A percentile compares a stretch with the other conserved stretches of the same genome.
Evolutionary conservation across 257 asterid genomes (phyloP).

Genomic region (Solanum pinnatisectum): DNA sequence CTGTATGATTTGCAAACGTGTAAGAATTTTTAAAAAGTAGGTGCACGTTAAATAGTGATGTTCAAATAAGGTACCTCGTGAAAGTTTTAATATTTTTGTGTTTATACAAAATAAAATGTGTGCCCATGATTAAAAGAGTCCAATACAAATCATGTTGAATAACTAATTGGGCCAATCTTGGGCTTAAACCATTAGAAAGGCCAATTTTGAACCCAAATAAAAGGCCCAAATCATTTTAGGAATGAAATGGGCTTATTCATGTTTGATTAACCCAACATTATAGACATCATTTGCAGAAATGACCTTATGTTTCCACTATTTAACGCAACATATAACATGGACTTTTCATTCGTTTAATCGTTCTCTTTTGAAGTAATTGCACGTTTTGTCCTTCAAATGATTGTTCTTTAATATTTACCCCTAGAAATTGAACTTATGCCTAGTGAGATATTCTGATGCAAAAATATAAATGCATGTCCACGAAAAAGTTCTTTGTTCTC

Average conservation of each 20-base stretch:
- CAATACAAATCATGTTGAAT: not conserved
- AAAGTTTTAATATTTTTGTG: not conserved
- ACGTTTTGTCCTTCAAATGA: not conserved
- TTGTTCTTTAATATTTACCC: not conserved
- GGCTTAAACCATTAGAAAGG: not conserved
- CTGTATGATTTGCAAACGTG: not conserved
- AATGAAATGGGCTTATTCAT: not conserved
- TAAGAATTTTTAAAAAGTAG: not conserved
- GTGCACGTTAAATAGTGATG: not conserved
- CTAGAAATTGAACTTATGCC: not conserved
- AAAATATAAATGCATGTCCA: not conserved
- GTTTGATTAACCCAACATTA: not conserved
- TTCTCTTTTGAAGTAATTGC: not conserved
- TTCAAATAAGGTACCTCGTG: not conserved
- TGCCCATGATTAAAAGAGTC: not conserved
- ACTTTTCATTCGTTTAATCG: not conserved
- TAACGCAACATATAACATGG: not conserved
- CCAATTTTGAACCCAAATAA: not conserved
- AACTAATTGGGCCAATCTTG: not conserved
- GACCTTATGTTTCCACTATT: not conserved
- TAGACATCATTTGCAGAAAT: not conserved
- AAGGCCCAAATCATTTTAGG: not conserved
- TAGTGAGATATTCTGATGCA: not conserved
- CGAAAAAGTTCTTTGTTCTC: not conserved
- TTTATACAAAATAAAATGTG: not conserved